Percentiles rank a stretch among this genome's conserved stretches.
Evolutionary conservation across 495 filamentous ascomycete species (phyloP).

Genomic region (Aspergillus indologenus): DNA sequence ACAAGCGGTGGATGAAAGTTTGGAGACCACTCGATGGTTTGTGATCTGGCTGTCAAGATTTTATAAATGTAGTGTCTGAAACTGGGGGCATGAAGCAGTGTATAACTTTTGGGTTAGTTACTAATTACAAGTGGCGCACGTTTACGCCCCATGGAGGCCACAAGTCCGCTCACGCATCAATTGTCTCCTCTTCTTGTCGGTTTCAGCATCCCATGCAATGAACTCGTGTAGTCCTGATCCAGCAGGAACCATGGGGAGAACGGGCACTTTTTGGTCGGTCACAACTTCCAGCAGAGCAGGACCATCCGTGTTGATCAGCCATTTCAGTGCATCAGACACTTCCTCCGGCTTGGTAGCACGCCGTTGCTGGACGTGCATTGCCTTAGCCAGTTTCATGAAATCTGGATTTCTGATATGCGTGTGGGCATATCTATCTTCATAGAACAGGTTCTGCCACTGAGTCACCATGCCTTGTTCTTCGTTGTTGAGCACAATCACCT

Average conservation of each 20-base stretch:
- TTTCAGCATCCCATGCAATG: conserved; percentile 74
- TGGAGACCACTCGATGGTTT: conserved; percentile 27
- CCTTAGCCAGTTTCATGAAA: conserved; percentile 79
- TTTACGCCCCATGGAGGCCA: not conserved
- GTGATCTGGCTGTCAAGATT: not conserved
- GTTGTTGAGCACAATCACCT: conserved; percentile 90
- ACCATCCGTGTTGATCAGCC: conserved; percentile 81
- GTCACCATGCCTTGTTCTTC: conserved; percentile 96
- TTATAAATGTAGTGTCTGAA: too few relatives aligned
- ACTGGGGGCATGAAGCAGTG: too few relatives aligned
- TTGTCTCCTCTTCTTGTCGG: conserved; percentile 68
- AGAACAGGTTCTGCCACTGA: conserved; percentile 93
- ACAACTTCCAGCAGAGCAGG: conserved; percentile 64
- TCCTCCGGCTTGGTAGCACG: conserved; percentile 65
- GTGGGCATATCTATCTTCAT: conserved; percentile 86
- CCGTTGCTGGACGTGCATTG: conserved; percentile 74
- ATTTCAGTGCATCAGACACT: conserved; percentile 73
- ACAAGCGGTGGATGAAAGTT: conserved; percentile 29
- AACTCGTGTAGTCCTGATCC: conserved; percentile 90
- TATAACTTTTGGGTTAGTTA: not conserved
- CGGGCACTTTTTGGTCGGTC: conserved; percentile 84
- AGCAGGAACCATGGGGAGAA: conserved; percentile 92
- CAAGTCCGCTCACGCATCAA: conserved; percentile 62
- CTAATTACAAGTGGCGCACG: not conserved
- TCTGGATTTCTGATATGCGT: conserved; percentile 89